Evolutionary conservation across 371 early-diverging fungal species (phyloP), one percentile per base, ranked within the genome.

Genomic region (Blyttiomyces sp.): DNA sequence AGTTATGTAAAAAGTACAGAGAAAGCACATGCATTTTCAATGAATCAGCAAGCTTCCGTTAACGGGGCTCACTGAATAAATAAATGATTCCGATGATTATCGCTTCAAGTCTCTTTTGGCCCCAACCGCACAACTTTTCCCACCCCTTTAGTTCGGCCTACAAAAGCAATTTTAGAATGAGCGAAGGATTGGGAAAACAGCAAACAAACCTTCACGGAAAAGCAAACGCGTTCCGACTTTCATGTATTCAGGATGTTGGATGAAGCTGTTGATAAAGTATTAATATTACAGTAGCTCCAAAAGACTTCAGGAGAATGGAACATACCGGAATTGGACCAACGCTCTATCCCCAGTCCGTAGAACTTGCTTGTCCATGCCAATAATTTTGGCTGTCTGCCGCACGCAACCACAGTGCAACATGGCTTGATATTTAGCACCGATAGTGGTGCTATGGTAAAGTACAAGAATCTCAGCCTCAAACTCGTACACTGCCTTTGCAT

Each of bases 341-440:
- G 94, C 92, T 2, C 93, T 76, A 64, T 94, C 94, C 0, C 95
- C 94, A 0, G 95, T 93, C 16, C 95, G 77, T 55, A 95, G 70
- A 13, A 91, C 80, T 33, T 70, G 65, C 28, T 84, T 78, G 51
- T 90, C 86, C 74, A 88, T 81, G 2, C 83, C 81, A n/a, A 85
- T 66, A 24, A 94, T 93, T 43, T 87, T 79, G 0, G 91, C 95
- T 0, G 95, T 91, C 71, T 95, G 94, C 6, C 94, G 77, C 0
- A 95, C 91, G 17, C 89, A 82, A 0, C 94, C 92, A 58, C 91
- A 92, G 65, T 95, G 94, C 35, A 95, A 72, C 93, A 95, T 94
- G 2, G 95, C 93, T 71, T 95, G 95, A 70, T 95, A 95, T 57
- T 86, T 86, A 46, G 81, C 75, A 32, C 84, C 84, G 48, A 95